These are phyloP conservation scores for Fusarium fracticaudum DNA, from an alignment of 2,329 filamentous ascomycete species.

Conservation along the genomic window DNA sequence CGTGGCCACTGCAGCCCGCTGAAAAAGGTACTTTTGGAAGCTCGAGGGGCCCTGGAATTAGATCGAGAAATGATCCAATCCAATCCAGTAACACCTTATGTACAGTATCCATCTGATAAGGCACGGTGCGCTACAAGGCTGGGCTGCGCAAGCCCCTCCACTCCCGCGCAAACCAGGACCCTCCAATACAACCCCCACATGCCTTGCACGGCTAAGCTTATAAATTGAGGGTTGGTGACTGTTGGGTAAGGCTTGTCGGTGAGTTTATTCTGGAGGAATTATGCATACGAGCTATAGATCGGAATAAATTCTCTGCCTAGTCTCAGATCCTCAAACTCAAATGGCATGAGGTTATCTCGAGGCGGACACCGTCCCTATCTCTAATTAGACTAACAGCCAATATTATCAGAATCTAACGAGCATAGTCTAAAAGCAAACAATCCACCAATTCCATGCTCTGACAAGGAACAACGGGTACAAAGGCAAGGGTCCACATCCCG, in stretches of 20 bases:
- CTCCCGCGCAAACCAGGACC: conserved; percentile 33
- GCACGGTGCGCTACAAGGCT: conserved; percentile 33
- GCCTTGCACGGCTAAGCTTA: conserved; percentile 26
- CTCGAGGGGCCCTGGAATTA: conserved; percentile 1
- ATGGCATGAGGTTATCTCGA: not conserved
- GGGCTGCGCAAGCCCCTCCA: conserved; percentile 33
- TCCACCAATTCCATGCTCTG: not conserved
- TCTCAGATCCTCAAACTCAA: not conserved
- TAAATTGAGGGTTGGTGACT: conserved; percentile 2
- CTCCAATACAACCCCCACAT: conserved; percentile 29
- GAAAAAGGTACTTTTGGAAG: conserved; percentile 20
- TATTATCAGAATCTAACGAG: conserved; percentile 11
- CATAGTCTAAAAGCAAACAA: conserved; percentile 6
- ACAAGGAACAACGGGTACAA: conserved; percentile 16
- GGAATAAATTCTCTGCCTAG: not conserved
- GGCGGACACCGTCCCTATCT: not conserved
- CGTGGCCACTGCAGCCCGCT: conserved; percentile 17
- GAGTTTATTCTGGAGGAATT: not conserved
- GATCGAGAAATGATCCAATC: not conserved
- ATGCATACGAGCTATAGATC: not conserved
- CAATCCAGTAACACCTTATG: not conserved
- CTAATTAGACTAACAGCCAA: conserved; percentile 15
- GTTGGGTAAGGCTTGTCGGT: not conserved
- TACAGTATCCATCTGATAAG: conserved; percentile 15
- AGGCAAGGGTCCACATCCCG: conserved; percentile 26